Percentiles rank a stretch among this genome's conserved stretches.
Conservation (phyloP, 169 alveolate genomes). For the Cryptosporidium sp. region DNA sequence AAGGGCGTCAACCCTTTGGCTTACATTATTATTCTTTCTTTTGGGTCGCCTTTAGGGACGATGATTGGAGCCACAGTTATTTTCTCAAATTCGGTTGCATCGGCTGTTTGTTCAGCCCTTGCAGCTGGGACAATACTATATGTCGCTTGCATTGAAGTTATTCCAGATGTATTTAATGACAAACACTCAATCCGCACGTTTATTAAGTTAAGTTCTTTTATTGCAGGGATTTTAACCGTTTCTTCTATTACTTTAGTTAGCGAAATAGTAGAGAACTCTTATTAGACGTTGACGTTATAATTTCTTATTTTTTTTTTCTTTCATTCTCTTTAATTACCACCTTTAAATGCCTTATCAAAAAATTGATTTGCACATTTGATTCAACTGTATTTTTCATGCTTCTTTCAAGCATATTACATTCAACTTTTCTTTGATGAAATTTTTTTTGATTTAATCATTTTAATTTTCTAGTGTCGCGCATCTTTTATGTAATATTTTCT, state of each 20-base stretch:
- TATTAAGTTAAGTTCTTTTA: conserved; percentile 20
- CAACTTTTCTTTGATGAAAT: not conserved
- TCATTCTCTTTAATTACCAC: not conserved
- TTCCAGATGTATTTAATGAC: conserved; percentile 58
- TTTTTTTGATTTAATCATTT: not conserved
- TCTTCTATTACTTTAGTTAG: conserved; percentile 43
- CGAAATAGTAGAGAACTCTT: conserved; percentile 51
- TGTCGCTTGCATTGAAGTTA: conserved; percentile 71
- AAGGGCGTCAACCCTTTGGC: conserved; percentile 40
- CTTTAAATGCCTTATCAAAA: not conserved
- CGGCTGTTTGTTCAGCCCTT: conserved; percentile 58
- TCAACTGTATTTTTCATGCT: too few species aligned
- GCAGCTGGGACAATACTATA: conserved; percentile 73
- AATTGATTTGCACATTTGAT: too few species aligned
- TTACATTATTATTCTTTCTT: conserved; percentile 21
- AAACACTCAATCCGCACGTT: not conserved
- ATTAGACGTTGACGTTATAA: not conserved
- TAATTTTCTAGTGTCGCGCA: not conserved
- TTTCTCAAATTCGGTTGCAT: conserved; percentile 26
- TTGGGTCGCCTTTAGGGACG: conserved; percentile 58
- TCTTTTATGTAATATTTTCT: not conserved
- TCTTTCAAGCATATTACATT: too few species aligned
- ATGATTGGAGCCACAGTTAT: conserved; percentile 56
- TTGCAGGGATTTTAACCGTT: conserved; percentile 30
- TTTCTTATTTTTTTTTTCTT: not conserved